Base-by-base conservation (phyloP, 495 filamentous ascomycete genomes). In the Chaetomium cochliodes region DNA sequence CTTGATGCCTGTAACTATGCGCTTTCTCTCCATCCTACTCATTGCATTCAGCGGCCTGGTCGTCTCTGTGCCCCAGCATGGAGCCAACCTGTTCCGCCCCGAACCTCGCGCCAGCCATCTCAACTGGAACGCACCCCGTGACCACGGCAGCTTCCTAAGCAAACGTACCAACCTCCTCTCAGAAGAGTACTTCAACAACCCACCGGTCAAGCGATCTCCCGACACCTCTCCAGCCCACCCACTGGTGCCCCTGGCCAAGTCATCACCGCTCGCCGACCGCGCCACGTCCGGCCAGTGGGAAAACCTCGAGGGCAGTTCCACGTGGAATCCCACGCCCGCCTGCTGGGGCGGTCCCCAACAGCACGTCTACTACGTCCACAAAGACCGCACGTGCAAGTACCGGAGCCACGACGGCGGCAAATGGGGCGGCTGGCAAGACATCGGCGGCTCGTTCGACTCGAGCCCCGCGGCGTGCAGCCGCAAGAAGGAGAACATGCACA, bases 51-150 rank as follows among this genome's bases (percentile, higher is more conserved):
- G 11, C 50, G 13, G 25, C 50, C 50, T 52, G 8, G 50, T 15
- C 23, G 25, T 18, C 25, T 26, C 50, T 28, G 53, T 39, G 30
- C 28, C 53, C 16, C 53, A 39, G 53, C 53, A 33, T 23, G 53
- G 15, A 20, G 33, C 30, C 30, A n/a, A 26, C 8, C 2, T 8
- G 3, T 58, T 58, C 39, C n/a, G 22, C n/a, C 20, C 55, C 20
- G 39, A 58, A 20, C 55, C 55, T 7, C 55, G 55, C 9, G 11
- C 55, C 1, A 46, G 58, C 25, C 16, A 20, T 15, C 25, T 30
- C 2, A 25, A 72, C 50, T 72, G 69, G 69, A 69, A 72, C 56
- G 46, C 67, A 15, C 67, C 69, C 23, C 69, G 69, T 15, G 28
- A 23, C 18, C 37, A 60, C 37, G 58, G 23, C 53, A 30, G 28